phyloP scores from a whole-genome alignment of 805 yeast species.

The Saccharomycopsis fibuligera region DNA sequence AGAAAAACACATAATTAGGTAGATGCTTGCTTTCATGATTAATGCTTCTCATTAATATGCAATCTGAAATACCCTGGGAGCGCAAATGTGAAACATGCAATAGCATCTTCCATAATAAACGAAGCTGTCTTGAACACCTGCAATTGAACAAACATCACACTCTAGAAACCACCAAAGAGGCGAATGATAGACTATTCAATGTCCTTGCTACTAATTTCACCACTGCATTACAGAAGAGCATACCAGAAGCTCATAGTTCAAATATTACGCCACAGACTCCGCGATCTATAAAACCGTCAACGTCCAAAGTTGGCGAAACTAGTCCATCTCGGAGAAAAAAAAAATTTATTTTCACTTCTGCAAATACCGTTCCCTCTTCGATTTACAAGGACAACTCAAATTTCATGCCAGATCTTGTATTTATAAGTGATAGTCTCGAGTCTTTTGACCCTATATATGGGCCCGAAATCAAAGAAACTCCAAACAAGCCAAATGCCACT shows the following conservation, averaged over 20 bases:
- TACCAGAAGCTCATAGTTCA: background rate
- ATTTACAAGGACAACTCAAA: slow-evolving; percentile 11
- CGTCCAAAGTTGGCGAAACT: background rate
- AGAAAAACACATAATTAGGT: too few species aligned
- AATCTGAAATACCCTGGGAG: slow-evolving; percentile 11
- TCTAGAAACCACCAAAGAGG: slow-evolving; percentile 13
- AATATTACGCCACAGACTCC: background rate
- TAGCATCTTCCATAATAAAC: slow-evolving; percentile 4
- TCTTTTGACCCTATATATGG: slow-evolving; percentile 18
- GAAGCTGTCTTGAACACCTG: slow-evolving; percentile 5
- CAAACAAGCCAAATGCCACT: background rate
- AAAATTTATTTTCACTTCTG: slow-evolving; percentile 10
- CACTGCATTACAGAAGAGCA: background rate
- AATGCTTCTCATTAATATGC: slow-evolving; percentile 11
- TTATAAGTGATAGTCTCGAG: slow-evolving; percentile 18
- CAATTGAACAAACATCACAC: slow-evolving; percentile 1
- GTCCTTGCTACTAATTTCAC: slow-evolving; percentile 3
- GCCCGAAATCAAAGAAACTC: slow-evolving; percentile 1
- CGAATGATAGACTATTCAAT: slow-evolving; percentile 16
- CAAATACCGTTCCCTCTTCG: slow-evolving; percentile 11
- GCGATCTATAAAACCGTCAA: background rate
- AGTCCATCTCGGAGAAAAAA: slow-evolving; percentile 4
- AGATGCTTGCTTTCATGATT: background rate
- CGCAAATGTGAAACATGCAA: slow-evolving; percentile 19
- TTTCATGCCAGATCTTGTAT: slow-evolving; percentile 7